Conservation (phyloP, 495 filamentous ascomycete species). For the Talaromyces proteolyticus region DNA sequence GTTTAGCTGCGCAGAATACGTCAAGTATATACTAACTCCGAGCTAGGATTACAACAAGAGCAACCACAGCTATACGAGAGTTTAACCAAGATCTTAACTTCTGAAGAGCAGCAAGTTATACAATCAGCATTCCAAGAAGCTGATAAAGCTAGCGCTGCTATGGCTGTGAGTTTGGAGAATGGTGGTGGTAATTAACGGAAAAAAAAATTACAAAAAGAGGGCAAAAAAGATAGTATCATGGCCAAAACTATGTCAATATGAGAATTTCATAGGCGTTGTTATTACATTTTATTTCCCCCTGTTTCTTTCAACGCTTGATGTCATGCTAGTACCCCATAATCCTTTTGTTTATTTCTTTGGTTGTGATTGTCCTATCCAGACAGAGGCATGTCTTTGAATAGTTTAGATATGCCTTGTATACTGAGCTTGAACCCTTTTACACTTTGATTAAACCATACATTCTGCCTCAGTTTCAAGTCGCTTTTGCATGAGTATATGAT, state of each 20-base stretch:
- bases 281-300: not conserved
- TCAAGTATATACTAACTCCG: constrained; percentile 11
- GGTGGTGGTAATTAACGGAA: too few relatives aligned
- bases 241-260: not conserved
- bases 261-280: constrained; percentile 2
- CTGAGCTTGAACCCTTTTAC: too few relatives aligned
- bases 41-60: constrained; percentile 75
- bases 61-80: constrained; percentile 84
- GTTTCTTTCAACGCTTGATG: not conserved
- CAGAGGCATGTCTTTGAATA: too few relatives aligned
- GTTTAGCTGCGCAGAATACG: constrained; percentile 22
- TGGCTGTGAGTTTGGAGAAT: constrained; percentile 15
- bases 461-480: too few relatives aligned
- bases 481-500: too few relatives aligned
- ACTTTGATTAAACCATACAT: too few relatives aligned
- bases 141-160: constrained; percentile 49
- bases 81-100: constrained; percentile 69
- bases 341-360: too few relatives aligned
- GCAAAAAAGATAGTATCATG: not conserved
- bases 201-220: constrained; percentile 2
- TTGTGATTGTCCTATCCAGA: too few relatives aligned
- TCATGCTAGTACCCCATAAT: too few relatives aligned
- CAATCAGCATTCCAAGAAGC: constrained; percentile 77
- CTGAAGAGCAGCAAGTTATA: constrained; percentile 77
- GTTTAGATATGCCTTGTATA: too few relatives aligned